These are phyloP conservation scores for Trametes cinnabarina DNA, from an alignment of 768 basidiomycete species.

Conservation along the genomic window DNA sequence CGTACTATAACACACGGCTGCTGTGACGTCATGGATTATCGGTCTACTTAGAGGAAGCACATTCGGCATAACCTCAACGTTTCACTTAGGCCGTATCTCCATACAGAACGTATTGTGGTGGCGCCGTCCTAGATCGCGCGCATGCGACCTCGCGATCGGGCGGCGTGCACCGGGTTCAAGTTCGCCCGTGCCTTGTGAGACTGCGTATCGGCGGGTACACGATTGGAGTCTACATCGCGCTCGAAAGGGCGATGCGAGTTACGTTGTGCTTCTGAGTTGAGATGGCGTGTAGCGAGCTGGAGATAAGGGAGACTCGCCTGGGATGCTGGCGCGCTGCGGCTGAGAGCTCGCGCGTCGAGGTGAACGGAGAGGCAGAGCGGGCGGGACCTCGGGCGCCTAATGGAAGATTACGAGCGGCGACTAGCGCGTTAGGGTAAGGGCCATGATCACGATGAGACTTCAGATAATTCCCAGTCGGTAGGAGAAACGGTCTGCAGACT, in stretches of 20 bases:
- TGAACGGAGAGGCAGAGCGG: neutral
- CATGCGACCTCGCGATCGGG: neutral
- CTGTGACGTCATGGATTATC: too few relatives aligned
- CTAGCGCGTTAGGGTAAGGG: neutral
- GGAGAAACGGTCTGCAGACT: too few relatives aligned
- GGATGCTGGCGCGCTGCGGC: neutral
- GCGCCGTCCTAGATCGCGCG: neutral
- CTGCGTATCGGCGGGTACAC: neutral
- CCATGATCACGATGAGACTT: too few relatives aligned
- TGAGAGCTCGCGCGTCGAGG: neutral
- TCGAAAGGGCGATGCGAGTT: too few relatives aligned
- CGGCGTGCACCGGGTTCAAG: neutral
- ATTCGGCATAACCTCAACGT: neutral
- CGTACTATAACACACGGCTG: too few relatives aligned
- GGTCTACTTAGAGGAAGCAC: too few relatives aligned
- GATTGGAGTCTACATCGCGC: neutral
- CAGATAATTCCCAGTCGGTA: too few relatives aligned
- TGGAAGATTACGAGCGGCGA: neutral
- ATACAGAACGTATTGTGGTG: neutral
- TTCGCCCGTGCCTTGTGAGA: neutral
- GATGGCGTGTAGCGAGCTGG: too few relatives aligned
- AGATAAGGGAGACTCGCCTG: too few relatives aligned
- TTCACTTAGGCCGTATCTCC: neutral
- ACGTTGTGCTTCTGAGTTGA: too few relatives aligned
- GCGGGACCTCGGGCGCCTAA: neutral